These are phyloP conservation scores for Yarrowia keelungensis DNA, from an alignment of 805 yeast species.

Conservation along the genomic window DNA sequence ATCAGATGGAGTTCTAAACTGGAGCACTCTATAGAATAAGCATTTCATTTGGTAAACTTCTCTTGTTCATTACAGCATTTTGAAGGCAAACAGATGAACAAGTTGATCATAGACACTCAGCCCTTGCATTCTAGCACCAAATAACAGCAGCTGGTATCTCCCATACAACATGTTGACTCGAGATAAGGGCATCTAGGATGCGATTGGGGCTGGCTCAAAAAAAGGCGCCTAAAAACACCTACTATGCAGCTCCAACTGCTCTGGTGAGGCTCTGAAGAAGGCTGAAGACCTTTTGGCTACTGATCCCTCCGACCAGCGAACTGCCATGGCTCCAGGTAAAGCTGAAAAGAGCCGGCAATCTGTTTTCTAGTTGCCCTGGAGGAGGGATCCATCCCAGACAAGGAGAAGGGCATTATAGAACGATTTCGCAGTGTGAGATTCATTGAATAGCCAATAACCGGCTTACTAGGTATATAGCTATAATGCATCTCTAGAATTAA, in stretches of 20 bases:
- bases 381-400: slow-evolving; percentile 9
- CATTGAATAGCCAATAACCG: too few species aligned
- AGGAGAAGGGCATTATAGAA: slow-evolving; percentile 26
- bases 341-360: slow-evolving; percentile 42
- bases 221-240: slow-evolving; percentile 64
- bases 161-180: slow-evolving; percentile 23
- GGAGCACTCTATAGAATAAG: too few species aligned
- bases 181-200: slow-evolving; percentile 52
- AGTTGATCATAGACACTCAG: too few species aligned
- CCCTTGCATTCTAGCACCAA: too few species aligned
- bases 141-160: too few species aligned
- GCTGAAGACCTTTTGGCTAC: slow-evolving; percentile 19
- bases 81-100: too few species aligned
- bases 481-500: too few species aligned
- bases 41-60: too few species aligned
- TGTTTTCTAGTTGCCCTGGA: slow-evolving; percentile 36
- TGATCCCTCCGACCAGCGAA: slow-evolving; percentile 28
- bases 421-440: too few species aligned
- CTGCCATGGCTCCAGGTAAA: slow-evolving; percentile 50
- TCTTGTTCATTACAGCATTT: too few species aligned
- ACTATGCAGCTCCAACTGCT: slow-evolving; percentile 55
- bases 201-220: slow-evolving; percentile 61
- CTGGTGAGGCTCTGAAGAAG: slow-evolving; percentile 45
- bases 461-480: too few species aligned
- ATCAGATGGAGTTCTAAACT: too few species aligned